Evolutionary conservation across 768 basidiomycete genomes (phyloP), one percentile per base, ranked within the genome.

Genomic region (Tricholomella constricta): DNA sequence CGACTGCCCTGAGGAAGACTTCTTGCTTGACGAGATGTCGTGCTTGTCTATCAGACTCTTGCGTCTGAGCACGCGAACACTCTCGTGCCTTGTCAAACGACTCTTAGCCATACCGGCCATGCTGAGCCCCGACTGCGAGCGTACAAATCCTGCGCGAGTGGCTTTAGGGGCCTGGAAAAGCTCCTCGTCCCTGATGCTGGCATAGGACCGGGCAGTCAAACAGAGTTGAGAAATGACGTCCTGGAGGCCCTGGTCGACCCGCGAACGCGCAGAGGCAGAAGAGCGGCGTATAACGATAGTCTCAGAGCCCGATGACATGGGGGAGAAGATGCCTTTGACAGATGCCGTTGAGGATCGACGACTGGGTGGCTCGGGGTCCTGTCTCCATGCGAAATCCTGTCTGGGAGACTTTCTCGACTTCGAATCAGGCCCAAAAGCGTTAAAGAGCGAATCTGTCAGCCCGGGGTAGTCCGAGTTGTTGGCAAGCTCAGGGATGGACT

Each of bases 161-260:
- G 72, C 69, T 59, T 71, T 78, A 34, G 79, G 77, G 17, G 75
- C 73, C 61, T 81, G 79, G 67, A 87, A 86, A 46, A 89, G 72
- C 53, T 83, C 81, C 61, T 84, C 81, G 48, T 86, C 85, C 51
- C 79, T 82, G 35, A 77, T 75, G 48, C 75, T 79, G 7, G 86
- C 86, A 48, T 86, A 78, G 42, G 78, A 80, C 37, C 94, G 81
- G 14, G 86, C 88, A 2, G 81, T 77, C 23, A 86, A 69, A 57
- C 89, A 88, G 20, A 77, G 75, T 54, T 87, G 84, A 10, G 92
- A 94, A 60, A 88, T 84, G 52, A 97, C 83, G 62, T 96, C 94
- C 41, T 81, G 78, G 15, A 98, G 72, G 10, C 84, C 85, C 38
- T 86, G 81, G 61, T 96, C 94, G 45, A 92, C 84, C 35, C 83